A percentile compares a stretch with the other conserved stretches of the same genome.
Evolutionary conservation across 768 basidiomycete species (phyloP).

Genomic region (Naganishia randhawae): DNA sequence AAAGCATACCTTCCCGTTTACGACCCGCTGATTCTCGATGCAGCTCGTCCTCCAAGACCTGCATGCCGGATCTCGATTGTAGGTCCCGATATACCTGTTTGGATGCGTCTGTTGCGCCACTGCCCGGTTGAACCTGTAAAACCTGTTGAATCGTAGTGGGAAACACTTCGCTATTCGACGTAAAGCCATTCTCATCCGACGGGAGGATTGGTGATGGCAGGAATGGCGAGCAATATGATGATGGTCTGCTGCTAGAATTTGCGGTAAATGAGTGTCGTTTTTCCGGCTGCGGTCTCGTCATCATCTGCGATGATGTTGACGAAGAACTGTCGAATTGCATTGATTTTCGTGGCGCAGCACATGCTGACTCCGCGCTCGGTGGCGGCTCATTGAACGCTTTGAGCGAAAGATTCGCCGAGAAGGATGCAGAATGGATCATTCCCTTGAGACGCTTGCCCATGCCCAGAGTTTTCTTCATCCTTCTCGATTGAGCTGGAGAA

Average conservation of each 20-base stretch:
- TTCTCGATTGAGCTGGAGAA: not conserved
- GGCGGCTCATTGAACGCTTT: not conserved
- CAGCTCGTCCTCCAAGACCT: constrained; percentile 39
- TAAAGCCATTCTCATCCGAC: not conserved
- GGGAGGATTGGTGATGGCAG: constrained; percentile 11
- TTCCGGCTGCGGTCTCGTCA: not conserved
- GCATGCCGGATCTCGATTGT: constrained; percentile 47
- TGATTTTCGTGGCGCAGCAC: not conserved
- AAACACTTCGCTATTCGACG: not conserved
- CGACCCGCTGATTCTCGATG: constrained; percentile 42
- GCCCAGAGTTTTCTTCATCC: constrained; percentile 22
- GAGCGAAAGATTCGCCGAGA: constrained; percentile 17
- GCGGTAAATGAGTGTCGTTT: constrained; percentile 21
- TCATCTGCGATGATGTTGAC: constrained; percentile 1
- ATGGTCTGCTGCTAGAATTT: constrained; percentile 4
- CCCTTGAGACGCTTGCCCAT: constrained; percentile 25
- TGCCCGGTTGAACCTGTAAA: not conserved
- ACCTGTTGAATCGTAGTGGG: not conserved
- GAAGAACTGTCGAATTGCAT: constrained; percentile 12
- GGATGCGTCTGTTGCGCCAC: not conserved
- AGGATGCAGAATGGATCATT: constrained; percentile 26
- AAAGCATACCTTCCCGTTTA: constrained; percentile 50
- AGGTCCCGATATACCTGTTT: constrained; percentile 25
- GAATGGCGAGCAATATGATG: constrained; percentile 10
- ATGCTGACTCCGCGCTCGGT: not conserved